Percentiles rank a stretch among this genome's conserved stretches.
These are phyloP conservation scores for Stagonosporopsis vannaccii DNA, from an alignment of 2,329 filamentous ascomycete species.

Conservation along the genomic window DNA sequence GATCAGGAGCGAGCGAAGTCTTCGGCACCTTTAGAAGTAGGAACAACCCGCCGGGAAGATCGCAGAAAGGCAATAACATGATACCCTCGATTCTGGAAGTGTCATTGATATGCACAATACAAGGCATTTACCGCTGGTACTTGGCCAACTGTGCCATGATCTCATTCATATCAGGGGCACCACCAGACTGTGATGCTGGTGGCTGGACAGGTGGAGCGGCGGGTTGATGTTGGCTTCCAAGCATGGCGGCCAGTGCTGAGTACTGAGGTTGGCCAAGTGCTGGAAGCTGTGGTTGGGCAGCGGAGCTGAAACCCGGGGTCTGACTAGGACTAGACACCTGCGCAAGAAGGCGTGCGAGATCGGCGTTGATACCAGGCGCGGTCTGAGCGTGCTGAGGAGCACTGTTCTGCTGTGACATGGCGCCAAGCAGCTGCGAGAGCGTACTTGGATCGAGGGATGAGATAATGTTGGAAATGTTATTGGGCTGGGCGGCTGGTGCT, in stretches of 20 bases:
- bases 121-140: slow-evolving; percentile 59
- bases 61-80: background rate
- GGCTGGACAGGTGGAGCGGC: slow-evolving; percentile 42
- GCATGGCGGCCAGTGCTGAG: slow-evolving; percentile 39
- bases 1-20: background rate
- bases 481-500: slow-evolving; percentile 45
- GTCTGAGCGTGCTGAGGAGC: slow-evolving; percentile 52
- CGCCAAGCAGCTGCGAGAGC: slow-evolving; percentile 73
- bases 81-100: background rate
- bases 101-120: slow-evolving; percentile 6
- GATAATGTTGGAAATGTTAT: slow-evolving; percentile 70
- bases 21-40: slow-evolving; percentile 6
- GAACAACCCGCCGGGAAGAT: slow-evolving; percentile 6
- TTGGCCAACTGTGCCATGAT: slow-evolving; percentile 77
- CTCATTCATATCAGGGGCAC: slow-evolving; percentile 65
- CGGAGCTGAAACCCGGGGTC: slow-evolving; percentile 30
- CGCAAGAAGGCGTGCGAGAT: slow-evolving; percentile 51
- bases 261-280: slow-evolving; percentile 41
- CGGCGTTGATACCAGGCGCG: slow-evolving; percentile 41
- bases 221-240: slow-evolving; percentile 34
- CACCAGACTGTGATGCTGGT: slow-evolving; percentile 33
- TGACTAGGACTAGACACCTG: slow-evolving; percentile 39
- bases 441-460: slow-evolving; percentile 72
- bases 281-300: slow-evolving; percentile 29
- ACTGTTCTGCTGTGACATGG: slow-evolving; percentile 55